Evolutionary conservation across 1,139 yeast genomes (phyloP), one percentile per base, ranked within the genome.

Genomic region (Lodderomyces parapsilosis): DNA sequence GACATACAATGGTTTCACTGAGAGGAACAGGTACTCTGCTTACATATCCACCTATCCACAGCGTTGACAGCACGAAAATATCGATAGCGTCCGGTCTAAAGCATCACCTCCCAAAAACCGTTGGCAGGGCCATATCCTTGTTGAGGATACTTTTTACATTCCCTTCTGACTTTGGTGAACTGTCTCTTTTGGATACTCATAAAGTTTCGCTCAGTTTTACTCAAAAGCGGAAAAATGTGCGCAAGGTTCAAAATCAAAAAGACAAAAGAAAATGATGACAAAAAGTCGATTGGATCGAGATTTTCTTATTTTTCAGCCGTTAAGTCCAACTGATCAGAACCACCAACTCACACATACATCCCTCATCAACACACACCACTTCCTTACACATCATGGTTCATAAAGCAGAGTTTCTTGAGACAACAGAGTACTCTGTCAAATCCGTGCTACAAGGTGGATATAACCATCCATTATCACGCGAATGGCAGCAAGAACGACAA

Each of bases 381-480:
- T 24, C 27, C 6, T 14, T 32, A 15, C 36, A 13, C 24, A 20
- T 11, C 23, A 22, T 72, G 78, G 66, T 64, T 37, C 94, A 86
- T 58, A 67, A 68, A 36, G 93, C 95, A n/a, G 82, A 83, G 58
- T 86, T 74, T 57, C 68, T 85, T 44, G 78, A 79, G 17, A 65
- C 71, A 1, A 68, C 75, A 20, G 80, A 80, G 24, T 78, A 93
- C 1, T 71, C 75, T 35, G 79, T 87, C 49, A 76, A 90, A n/a
- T 86, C 96, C 6, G 71, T 93, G 38, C 75, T 93, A 41, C 93
- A 93, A 50, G 96, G 98, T 46, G 97, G 99, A 3, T 93, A 91
- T 68, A 86, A 86, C 65, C 96, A 91, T 58, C 95, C 96, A 1
- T 72, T 93, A 45, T 62, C 91, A 17, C 78, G 99, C 54, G 84